Conservation (phyloP, 1,284 basidiomycete species). For the Ceratobasidium sp. region DNA sequence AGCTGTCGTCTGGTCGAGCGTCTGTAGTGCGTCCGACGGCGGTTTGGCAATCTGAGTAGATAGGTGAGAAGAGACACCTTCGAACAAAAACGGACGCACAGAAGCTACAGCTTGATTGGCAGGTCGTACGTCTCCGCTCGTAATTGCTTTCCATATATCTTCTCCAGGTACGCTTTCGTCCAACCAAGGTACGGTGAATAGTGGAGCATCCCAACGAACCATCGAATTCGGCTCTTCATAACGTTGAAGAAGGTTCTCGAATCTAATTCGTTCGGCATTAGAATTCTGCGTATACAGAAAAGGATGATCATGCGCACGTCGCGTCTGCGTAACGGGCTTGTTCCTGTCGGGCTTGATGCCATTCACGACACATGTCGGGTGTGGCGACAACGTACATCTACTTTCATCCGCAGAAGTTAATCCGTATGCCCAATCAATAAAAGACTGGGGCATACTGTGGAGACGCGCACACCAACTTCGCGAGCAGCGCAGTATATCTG, state of each 20-base stretch:
- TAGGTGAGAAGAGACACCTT: constrained; percentile 23
- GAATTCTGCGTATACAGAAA: constrained; percentile 10
- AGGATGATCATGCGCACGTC: constrained; percentile 69
- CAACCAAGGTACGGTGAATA: constrained; percentile 86
- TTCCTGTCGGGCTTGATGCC: constrained; percentile 74
- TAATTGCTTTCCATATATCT: constrained; percentile 86
- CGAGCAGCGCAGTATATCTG: constrained; percentile 97
- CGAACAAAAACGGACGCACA: constrained; percentile 63
- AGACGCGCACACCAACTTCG: constrained; percentile 86
- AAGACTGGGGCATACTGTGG: constrained; percentile 75
- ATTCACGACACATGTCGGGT: constrained; percentile 79
- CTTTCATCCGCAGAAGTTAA: constrained; percentile 51
- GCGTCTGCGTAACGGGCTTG: constrained; percentile 71
- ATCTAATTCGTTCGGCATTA: constrained; percentile 62
- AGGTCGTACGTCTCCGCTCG: constrained; percentile 82
- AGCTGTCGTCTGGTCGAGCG: constrained; percentile 78
- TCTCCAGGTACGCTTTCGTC: constrained; percentile 77
- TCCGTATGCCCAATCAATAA: background rate
- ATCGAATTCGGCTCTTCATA: constrained; percentile 98
- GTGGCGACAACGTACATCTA: constrained; percentile 84
- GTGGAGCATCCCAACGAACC: constrained; percentile 96
- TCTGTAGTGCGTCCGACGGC: constrained; percentile 83
- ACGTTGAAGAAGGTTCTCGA: constrained; percentile 89
- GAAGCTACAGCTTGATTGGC: constrained; percentile 88
- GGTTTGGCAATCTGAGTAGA: constrained; percentile 74